These are phyloP conservation scores for Aspergillus hiratsukae DNA, from an alignment of 2,329 filamentous ascomycete genomes.

Conservation along the genomic window DNA sequence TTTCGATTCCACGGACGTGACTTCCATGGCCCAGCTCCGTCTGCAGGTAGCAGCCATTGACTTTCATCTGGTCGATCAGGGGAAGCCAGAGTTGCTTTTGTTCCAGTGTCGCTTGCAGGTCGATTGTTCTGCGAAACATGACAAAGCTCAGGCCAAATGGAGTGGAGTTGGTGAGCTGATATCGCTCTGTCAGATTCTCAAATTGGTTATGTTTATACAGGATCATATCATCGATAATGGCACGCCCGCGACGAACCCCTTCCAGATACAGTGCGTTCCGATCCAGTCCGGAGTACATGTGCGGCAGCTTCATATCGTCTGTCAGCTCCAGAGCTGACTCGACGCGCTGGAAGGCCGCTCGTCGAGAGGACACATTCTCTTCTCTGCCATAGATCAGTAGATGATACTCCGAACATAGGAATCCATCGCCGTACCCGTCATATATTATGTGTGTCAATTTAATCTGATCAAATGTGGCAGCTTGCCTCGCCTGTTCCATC, in stretches of 20 bases:
- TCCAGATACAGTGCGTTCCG: conserved; percentile 1
- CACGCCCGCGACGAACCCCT: not conserved
- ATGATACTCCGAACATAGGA: not conserved
- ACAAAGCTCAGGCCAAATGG: conserved; percentile 5
- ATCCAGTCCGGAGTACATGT: not conserved
- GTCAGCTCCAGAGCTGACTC: not conserved
- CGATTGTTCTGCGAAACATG: conserved; percentile 51
- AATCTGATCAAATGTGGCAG: not conserved
- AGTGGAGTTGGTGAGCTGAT: conserved; percentile 1
- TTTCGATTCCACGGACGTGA: conserved; percentile 49
- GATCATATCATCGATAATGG: conserved; percentile 2
- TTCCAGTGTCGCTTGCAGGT: conserved; percentile 46
- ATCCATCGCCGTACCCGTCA: not conserved
- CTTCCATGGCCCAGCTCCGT: conserved; percentile 52
- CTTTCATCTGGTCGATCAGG: conserved; percentile 46
- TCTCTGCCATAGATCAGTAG: not conserved
- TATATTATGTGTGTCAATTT: not conserved
- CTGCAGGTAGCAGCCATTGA: conserved; percentile 51
- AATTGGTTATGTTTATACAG: conserved; percentile 1
- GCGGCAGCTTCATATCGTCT: conserved; percentile 3
- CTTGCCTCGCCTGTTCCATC: not conserved
- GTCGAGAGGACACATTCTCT: not conserved
- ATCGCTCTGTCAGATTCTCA: conserved; percentile 1
- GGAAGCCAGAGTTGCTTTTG: conserved; percentile 49
- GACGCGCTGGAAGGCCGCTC: conserved; percentile 2